These are phyloP conservation scores for Aspergillus felis DNA, from an alignment of 2,329 filamentous ascomycete species.

Conservation along the genomic window DNA sequence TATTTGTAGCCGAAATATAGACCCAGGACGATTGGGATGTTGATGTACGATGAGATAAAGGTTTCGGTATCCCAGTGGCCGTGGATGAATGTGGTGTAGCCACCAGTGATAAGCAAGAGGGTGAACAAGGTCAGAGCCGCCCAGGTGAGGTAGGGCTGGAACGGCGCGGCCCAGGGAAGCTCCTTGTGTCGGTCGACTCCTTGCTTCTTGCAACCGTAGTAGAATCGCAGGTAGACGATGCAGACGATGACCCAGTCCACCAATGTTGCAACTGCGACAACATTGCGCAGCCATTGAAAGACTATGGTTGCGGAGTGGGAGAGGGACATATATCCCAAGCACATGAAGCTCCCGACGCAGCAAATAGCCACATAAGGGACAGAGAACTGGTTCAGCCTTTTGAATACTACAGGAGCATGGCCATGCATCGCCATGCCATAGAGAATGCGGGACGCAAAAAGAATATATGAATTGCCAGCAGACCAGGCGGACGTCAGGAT, in stretches of 20 bases:
- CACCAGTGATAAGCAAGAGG: constrained; percentile 62
- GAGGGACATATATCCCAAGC: constrained; percentile 62
- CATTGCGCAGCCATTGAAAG: constrained; percentile 66
- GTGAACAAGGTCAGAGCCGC: constrained; percentile 51
- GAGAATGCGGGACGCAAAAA: constrained; percentile 34
- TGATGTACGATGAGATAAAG: constrained; percentile 55
- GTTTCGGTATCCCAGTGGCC: constrained; percentile 51
- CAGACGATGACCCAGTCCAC: constrained; percentile 60
- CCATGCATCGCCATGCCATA: constrained; percentile 37
- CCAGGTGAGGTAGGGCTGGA: constrained; percentile 59
- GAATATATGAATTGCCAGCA: constrained; percentile 40
- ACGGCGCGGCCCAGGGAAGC: constrained; percentile 44
- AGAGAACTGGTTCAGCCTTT: constrained; percentile 41
- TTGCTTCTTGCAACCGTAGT: constrained; percentile 41
- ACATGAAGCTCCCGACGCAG: constrained; percentile 51
- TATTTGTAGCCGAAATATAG: not conserved
- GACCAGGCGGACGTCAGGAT: constrained; percentile 41
- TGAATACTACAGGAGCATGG: constrained; percentile 35
- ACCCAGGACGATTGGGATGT: constrained; percentile 45
- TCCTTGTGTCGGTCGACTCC: constrained; percentile 25
- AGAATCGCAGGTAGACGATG: constrained; percentile 52
- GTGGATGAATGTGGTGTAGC: constrained; percentile 49
- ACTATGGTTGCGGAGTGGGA: constrained; percentile 52
- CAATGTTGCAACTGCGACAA: constrained; percentile 40
- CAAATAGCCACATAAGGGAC: constrained; percentile 56